Conservation (phyloP, 2,329 filamentous ascomycete genomes). For the Metarhizium sp. region DNA sequence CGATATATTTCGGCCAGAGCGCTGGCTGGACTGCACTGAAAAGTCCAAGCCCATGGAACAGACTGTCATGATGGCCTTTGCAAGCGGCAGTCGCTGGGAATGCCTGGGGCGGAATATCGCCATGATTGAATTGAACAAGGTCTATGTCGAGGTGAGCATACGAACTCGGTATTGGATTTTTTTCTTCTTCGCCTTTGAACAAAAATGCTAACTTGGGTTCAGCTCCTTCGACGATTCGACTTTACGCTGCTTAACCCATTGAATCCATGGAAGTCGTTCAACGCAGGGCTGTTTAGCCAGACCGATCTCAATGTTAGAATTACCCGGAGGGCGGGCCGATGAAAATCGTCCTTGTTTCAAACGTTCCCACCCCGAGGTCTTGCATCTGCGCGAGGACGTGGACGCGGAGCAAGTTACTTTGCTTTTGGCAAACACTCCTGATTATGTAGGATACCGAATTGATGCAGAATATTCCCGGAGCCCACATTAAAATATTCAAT, state of each 20-base stretch:
- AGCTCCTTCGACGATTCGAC: background rate
- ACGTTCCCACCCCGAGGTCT: no score
- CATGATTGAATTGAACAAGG: conserved; percentile 1
- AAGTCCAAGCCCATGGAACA: background rate
- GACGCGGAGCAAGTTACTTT: no score
- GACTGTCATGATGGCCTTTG: conserved; percentile 2
- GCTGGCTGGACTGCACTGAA: background rate
- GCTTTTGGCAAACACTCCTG: no score
- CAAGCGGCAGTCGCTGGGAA: background rate
- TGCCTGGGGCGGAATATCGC: conserved; percentile 1
- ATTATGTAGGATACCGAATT: no score
- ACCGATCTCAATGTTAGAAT: background rate
- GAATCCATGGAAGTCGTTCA: conserved; percentile 1
- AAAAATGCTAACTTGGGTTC: background rate
- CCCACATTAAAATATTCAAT: no score
- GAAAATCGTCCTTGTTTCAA: background rate
- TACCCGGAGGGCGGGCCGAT: background rate
- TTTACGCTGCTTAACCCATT: background rate
- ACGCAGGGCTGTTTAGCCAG: background rate
- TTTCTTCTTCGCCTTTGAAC: background rate
- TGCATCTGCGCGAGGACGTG: no score
- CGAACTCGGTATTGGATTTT: no score
- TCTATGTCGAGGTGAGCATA: background rate
- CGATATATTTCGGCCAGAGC: background rate
- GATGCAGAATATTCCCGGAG: no score